Evolutionary conservation across 2,329 filamentous ascomycete species (phyloP).

Genomic region (Cordyceps sp.): DNA sequence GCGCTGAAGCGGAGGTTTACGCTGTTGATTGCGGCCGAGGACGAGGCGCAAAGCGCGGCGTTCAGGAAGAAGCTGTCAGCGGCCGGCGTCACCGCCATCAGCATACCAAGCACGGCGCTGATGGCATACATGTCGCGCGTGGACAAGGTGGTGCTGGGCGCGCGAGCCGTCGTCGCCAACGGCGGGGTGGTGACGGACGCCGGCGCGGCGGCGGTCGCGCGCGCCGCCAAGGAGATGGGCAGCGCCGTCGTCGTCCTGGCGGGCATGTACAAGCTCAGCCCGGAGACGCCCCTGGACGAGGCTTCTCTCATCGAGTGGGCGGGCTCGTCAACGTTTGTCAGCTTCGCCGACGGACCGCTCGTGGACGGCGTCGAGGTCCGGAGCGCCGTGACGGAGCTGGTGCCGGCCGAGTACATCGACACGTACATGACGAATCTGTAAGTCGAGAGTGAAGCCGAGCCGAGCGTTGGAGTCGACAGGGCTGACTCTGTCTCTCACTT

Average conservation of each 20-base stretch:
- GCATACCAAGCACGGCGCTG: slow-evolving; percentile 69
- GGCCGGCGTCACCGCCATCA: slow-evolving; percentile 66
- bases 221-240: slow-evolving; percentile 66
- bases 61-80: slow-evolving; percentile 66
- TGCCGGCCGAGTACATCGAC: slow-evolving; percentile 59
- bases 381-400: slow-evolving; percentile 68
- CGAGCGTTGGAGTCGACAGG: neutral
- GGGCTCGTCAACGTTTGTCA: slow-evolving; percentile 58
- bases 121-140: slow-evolving; percentile 91
- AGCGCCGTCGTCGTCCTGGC: slow-evolving; percentile 79
- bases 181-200: slow-evolving; percentile 72
- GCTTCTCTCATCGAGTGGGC: slow-evolving; percentile 77
- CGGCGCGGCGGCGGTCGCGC: slow-evolving; percentile 70
- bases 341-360: slow-evolving; percentile 63
- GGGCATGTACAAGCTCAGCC: slow-evolving; percentile 86
- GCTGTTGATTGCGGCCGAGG: slow-evolving; percentile 48
- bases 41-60: slow-evolving; percentile 27
- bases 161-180: slow-evolving; percentile 75
- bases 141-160: slow-evolving; percentile 86
- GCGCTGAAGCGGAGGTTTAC: slow-evolving; percentile 86
- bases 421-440: slow-evolving; percentile 68
- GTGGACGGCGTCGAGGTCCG: slow-evolving; percentile 64
- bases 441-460: slow-evolving; percentile 9
- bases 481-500: too few relatives aligned
- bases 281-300: slow-evolving; percentile 71